Evolutionary conservation across 2,329 filamentous ascomycete genomes (phyloP), one percentile per base, ranked within the genome.

Genomic region (Xylariaceae sp.): DNA sequence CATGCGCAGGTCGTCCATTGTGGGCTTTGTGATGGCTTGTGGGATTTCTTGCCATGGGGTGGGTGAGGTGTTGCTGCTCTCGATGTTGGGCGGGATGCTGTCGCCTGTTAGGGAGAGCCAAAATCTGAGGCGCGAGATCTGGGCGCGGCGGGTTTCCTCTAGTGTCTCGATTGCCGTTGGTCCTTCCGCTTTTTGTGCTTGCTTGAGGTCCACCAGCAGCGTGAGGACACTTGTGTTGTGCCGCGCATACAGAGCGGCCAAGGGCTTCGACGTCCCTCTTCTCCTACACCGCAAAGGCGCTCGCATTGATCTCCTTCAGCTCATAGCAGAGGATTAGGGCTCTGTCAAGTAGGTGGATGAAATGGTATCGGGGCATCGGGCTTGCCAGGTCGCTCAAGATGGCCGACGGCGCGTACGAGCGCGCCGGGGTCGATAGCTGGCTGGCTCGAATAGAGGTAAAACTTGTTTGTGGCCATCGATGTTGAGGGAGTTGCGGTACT

Each of bases 281-380:
- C 32, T 45, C 43, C 20, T 29, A 22, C 3, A 41, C 22, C 3
- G 22, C 23, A 6, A 45, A n/a, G 6, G 12, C n/a, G 4, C 8
- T 23, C 8, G 19, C 11, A 6, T 25, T 23, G n/a, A 27, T 36
- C 10, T 32, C 32, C 23, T 37, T 41, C 6, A 41, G 19, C 21
- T 45, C 43, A 3, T 16, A 4, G 11, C 21, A 23, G n/a, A 41
- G 21, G 11, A 40, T 25, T 3, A 36, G 20, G 3, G 37, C 37
- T 19, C 22, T 21, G 7, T 41, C 4, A 14, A 45, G 23, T 5
- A 45, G 22, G 33, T 37, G 34, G 12, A 21, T 16, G 20, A 45
- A 45, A 14, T 33, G 37, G 12, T 41, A 27, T 27, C 14, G 20
- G 5, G 43, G 37, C 43, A 45, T 45, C 16, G 37, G 43, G 4